phyloP scores from a whole-genome alignment of 1,139 yeast genomes.

The Kurtzmaniella quercitrusa region DNA sequence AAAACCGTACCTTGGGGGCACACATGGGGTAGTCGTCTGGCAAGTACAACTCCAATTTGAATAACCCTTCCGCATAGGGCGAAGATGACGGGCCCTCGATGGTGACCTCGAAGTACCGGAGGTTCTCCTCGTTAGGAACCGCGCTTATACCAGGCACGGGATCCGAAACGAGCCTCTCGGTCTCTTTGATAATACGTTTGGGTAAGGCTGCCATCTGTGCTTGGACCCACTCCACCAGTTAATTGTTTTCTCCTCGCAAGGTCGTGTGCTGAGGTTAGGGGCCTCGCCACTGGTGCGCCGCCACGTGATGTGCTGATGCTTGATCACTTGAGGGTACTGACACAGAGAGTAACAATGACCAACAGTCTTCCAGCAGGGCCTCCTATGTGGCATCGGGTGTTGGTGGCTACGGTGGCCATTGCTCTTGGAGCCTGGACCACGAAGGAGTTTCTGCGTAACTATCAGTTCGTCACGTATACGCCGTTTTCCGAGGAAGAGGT shows the following conservation, averaged over 20 bases:
- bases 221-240: background rate
- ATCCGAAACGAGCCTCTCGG: constrained; percentile 85
- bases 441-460: constrained; percentile 36
- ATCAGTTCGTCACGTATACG: constrained; percentile 34
- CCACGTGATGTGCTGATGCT: background rate
- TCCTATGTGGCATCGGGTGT: constrained; percentile 28
- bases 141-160: constrained; percentile 98
- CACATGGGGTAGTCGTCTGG: constrained; percentile 93
- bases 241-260: background rate
- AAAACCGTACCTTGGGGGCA: constrained; percentile 89
- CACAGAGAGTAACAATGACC: too few species aligned
- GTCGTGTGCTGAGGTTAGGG: background rate
- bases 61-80: constrained; percentile 77
- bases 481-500: constrained; percentile 40
- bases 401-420: constrained; percentile 37
- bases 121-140: constrained; percentile 85
- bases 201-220: constrained; percentile 60
- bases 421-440: constrained; percentile 30
- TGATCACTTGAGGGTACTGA: background rate
- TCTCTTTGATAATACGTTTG: constrained; percentile 89
- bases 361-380: constrained; percentile 24
- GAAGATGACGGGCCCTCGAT: constrained; percentile 88
- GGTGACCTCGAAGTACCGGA: constrained; percentile 79
- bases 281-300: background rate
- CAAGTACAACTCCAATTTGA: constrained; percentile 69